Conservation (phyloP, 371 early-diverging fungal genomes). For the Cokeromyces recurvatus region DNA sequence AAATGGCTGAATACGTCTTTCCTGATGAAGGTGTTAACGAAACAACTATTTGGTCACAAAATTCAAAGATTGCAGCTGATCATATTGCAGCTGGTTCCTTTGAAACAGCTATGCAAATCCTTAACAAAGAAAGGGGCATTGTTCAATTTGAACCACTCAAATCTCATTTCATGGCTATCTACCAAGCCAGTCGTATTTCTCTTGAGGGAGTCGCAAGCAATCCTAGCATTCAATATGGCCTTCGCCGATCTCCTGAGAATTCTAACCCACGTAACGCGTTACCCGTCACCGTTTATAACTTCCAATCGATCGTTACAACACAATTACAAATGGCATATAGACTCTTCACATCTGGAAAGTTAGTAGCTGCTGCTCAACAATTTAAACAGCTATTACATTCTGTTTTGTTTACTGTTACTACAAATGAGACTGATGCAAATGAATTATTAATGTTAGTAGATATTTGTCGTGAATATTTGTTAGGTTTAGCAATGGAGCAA, state of each 20-base stretch:
- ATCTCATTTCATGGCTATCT: conserved; percentile 76
- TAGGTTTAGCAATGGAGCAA: conserved; percentile 83
- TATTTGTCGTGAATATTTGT: conserved; percentile 86
- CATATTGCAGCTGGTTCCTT: conserved; percentile 93
- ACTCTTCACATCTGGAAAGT: conserved; percentile 68
- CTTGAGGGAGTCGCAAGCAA: conserved; percentile 60
- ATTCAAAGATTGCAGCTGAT: conserved; percentile 79
- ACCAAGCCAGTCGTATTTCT: conserved; percentile 68
- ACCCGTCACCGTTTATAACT: conserved; percentile 52
- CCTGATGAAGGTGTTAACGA: conserved; percentile 71
- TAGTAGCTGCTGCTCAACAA: conserved; percentile 70
- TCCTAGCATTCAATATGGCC: conserved; percentile 52
- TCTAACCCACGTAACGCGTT: conserved; percentile 49
- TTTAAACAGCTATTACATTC: conserved; percentile 76
- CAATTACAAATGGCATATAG: conserved; percentile 78
- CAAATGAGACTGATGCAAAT: conserved; percentile 55
- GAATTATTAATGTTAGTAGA: conserved; percentile 76
- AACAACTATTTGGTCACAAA: conserved; percentile 73
- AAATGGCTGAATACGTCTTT: conserved; percentile 61
- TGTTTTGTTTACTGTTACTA: conserved; percentile 63
- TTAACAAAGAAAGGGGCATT: conserved; percentile 86
- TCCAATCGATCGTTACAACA: conserved; percentile 44
- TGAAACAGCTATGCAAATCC: conserved; percentile 89
- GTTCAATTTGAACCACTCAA: conserved; percentile 89
- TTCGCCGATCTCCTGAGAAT: conserved; percentile 63